Base-by-base conservation (phyloP, 202 grass and related monocot genomes). In the Bolboschoenoplectus hybrid region DNA sequence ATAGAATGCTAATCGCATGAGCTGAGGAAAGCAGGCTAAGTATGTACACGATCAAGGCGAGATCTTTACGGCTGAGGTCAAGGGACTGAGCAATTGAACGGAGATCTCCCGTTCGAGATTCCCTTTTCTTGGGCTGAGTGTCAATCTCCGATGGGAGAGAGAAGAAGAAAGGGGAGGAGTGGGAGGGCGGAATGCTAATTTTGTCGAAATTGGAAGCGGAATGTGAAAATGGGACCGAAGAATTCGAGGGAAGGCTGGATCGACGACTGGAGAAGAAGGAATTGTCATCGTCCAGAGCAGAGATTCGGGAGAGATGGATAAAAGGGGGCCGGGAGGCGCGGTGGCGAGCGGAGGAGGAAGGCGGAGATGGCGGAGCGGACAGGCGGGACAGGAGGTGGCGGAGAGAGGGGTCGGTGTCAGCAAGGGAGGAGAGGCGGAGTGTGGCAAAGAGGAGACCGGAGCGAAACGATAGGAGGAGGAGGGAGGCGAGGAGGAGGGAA, bases 381-480 rank as follows among this genome's bases (percentile, higher is more conserved):
- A 87, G 87, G 50, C 92, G 94, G 67, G 87, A 86, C 58, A 98
- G 91, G 26, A 98, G 89, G 26, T 93, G 89, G 17, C 78, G 83
- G 72, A 95, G 82, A 8, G 87, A 67, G 13, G 93, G 93, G 77
- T 93, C 95, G 65, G 88, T 50, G 80, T 95, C 93, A n/a, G 87
- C 87, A 47, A 91, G 80, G 51, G 92, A 87, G 62, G 89, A 84
- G 65, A 94, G 93, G 69, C 89, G 88, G 16, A 93, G 88, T 46
- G 91, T 92, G 87, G 88, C 92, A 35, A 87, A 85, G 74, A 92
- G 82, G 80, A 93, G 87, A 51, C 90, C 90, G 8, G 87, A 88
- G 78, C 91, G 96, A 87, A 92, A 97, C 71, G 92, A 85, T 67
- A 93, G 80, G 63, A 94, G 87, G 61, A 93, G 93, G 57, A 98